Percentiles rank a stretch among this genome's conserved stretches.
phyloP scores from a whole-genome alignment of 139 green algal species.

The Volvox africanus region DNA sequence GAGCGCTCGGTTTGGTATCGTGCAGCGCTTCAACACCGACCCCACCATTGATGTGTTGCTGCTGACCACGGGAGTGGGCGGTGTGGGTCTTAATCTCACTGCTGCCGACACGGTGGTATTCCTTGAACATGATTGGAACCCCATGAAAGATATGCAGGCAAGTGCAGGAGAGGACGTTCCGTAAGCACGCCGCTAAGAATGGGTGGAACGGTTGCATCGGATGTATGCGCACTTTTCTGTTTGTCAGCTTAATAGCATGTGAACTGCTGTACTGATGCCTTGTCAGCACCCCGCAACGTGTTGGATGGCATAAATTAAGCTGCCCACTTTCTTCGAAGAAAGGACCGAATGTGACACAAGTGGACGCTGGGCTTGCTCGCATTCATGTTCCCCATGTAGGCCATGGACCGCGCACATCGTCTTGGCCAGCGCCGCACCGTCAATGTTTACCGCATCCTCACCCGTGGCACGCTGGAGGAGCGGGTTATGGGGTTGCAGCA shows the following conservation, averaged over 20 bases:
- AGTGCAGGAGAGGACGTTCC: too few species aligned
- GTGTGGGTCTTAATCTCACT: slow-evolving; percentile 97
- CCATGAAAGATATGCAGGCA: slow-evolving; percentile 96
- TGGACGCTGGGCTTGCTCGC: too few species aligned
- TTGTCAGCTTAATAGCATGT: too few species aligned
- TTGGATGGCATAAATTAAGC: too few species aligned
- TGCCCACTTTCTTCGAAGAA: too few species aligned
- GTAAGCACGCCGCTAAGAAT: too few species aligned
- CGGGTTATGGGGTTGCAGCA: slow-evolving; percentile 93
- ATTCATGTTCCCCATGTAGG: slow-evolving; percentile 58
- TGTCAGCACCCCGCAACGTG: too few species aligned
- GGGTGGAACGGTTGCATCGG: too few species aligned
- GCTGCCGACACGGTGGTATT: slow-evolving; percentile 98
- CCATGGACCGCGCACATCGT: slow-evolving; percentile 98
- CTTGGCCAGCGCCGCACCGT: slow-evolving; percentile 95
- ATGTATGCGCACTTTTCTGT: too few species aligned
- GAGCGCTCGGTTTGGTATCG: slow-evolving; percentile 82
- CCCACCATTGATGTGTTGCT: slow-evolving; percentile 98
- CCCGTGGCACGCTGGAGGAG: slow-evolving; percentile 81
- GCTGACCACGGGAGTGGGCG: slow-evolving; percentile 94
- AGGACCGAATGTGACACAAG: too few species aligned
- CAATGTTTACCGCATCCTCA: slow-evolving; percentile 96
- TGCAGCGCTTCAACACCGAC: slow-evolving; percentile 95
- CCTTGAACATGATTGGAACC: slow-evolving; percentile 99
- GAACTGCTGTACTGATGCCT: too few species aligned